Conservation (phyloP, 768 basidiomycete genomes). For the Amanita muscaria region DNA sequence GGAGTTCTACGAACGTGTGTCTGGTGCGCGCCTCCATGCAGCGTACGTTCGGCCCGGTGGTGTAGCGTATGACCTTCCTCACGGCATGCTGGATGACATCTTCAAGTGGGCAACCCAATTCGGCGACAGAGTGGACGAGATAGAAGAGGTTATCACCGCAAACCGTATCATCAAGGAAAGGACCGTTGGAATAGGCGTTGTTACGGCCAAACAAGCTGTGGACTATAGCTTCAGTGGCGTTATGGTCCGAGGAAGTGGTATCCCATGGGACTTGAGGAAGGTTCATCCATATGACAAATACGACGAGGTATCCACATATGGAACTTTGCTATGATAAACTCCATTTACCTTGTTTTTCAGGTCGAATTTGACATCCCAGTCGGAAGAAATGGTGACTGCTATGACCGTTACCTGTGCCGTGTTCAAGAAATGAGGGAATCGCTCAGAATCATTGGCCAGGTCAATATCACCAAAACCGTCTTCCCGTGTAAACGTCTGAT, state of each 20-base stretch:
- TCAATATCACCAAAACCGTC: conserved; percentile 15
- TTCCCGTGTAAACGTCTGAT: not conserved
- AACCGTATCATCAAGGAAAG: conserved; percentile 98
- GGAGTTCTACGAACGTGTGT: conserved; percentile 99
- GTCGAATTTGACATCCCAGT: conserved; percentile 98
- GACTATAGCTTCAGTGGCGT: conserved; percentile 94
- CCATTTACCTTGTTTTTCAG: conserved; percentile 24
- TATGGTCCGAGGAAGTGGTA: conserved; percentile 90
- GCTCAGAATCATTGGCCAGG: conserved; percentile 78
- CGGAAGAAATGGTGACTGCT: conserved; percentile 95
- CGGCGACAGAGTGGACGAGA: conserved; percentile 82
- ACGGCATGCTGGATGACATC: conserved; percentile 97
- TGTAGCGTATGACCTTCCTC: conserved; percentile 95
- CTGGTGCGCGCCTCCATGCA: conserved; percentile 92
- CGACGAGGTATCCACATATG: conserved; percentile 51
- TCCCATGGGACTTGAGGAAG: conserved; percentile 93
- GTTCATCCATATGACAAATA: conserved; percentile 94
- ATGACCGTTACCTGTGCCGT: conserved; percentile 94
- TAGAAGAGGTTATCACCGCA: conserved; percentile 95
- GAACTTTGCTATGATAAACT: not conserved
- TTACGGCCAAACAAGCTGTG: conserved; percentile 87
- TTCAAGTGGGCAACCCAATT: conserved; percentile 98
- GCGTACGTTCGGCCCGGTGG: conserved; percentile 98
- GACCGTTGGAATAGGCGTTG: conserved; percentile 82
- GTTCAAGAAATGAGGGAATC: conserved; percentile 98